Evolutionary conservation across 345 rosid species (phyloP).

Genomic region (Anastatica hierochuntica): DNA sequence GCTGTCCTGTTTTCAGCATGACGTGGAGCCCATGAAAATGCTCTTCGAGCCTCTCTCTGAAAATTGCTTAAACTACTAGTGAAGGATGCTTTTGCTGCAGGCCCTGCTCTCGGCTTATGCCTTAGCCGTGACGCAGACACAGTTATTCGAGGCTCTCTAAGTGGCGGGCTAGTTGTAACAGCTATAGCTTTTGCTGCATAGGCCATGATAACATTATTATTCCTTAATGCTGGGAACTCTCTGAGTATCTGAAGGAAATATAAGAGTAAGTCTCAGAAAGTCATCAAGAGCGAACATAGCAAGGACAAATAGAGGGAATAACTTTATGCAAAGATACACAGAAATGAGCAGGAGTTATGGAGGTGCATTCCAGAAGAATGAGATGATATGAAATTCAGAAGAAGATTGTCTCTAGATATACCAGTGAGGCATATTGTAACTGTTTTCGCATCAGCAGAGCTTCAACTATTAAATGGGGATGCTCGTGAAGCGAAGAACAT

Average conservation of each 20-base stretch:
- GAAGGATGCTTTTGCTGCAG: slow-evolving; percentile 56
- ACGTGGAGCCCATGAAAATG: slow-evolving; percentile 94
- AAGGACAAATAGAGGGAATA: neutral
- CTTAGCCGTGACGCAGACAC: slow-evolving; percentile 61
- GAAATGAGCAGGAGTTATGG: slow-evolving; percentile 1
- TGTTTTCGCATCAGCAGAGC: slow-evolving; percentile 97
- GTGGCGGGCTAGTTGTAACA: slow-evolving; percentile 56
- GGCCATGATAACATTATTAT: slow-evolving; percentile 51
- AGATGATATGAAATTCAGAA: slow-evolving; percentile 4
- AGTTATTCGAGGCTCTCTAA: slow-evolving; percentile 70
- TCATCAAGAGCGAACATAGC: neutral
- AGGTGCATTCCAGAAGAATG: neutral
- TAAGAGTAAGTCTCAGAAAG: slow-evolving; percentile 16
- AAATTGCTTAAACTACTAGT: slow-evolving; percentile 80
- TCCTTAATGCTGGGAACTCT: slow-evolving; percentile 81
- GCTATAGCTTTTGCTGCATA: slow-evolving; percentile 91
- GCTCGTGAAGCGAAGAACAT: slow-evolving; percentile 93
- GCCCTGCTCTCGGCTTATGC: slow-evolving; percentile 52
- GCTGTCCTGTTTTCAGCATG: slow-evolving; percentile 65
- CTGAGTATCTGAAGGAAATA: slow-evolving; percentile 62
- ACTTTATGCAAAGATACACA: neutral
- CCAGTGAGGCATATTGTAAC: slow-evolving; percentile 81
- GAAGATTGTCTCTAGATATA: slow-evolving; percentile 22
- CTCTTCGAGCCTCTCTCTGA: slow-evolving; percentile 92
- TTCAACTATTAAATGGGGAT: slow-evolving; percentile 87